These are phyloP conservation scores for Leishmania braziliensis DNA, from an alignment of 208 protist species.

Conservation along the genomic window DNA sequence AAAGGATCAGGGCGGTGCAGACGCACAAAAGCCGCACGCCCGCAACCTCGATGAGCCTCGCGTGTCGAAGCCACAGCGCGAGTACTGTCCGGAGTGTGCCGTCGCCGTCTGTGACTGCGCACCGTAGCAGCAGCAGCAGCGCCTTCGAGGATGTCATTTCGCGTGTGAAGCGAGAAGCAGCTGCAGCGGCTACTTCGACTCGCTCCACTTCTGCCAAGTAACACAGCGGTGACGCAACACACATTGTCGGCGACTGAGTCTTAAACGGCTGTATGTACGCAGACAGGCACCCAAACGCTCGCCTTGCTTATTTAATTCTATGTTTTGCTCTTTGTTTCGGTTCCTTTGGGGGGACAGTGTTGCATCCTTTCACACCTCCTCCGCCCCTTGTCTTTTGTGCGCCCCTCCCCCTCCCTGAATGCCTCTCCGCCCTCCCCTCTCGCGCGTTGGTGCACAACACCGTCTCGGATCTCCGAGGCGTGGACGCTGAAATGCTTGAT, in stretches of 20 bases:
- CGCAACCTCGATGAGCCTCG: constrained; percentile 26
- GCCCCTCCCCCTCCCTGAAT: background rate
- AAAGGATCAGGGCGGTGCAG: background rate
- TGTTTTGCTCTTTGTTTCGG: background rate
- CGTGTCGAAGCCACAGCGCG: constrained; percentile 24
- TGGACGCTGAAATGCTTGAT: background rate
- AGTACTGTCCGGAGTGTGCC: background rate
- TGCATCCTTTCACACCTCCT: background rate
- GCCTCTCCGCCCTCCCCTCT: background rate
- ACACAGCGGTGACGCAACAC: background rate
- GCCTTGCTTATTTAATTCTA: background rate
- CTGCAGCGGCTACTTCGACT: constrained; percentile 4
- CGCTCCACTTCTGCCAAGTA: constrained; percentile 6
- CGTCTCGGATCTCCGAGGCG: background rate
- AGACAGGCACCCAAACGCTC: background rate
- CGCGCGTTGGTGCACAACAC: background rate
- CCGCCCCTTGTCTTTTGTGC: background rate
- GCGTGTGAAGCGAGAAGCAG: constrained; percentile 32
- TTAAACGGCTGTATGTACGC: background rate
- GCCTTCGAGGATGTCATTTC: constrained; percentile 33
- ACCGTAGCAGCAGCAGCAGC: constrained; percentile 8
- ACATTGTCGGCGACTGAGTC: background rate
- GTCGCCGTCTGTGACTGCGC: background rate
- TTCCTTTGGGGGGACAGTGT: background rate
- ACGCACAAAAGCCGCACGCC: background rate